These are phyloP conservation scores for Sindora glabra DNA, from an alignment of 306 rosid species.

Conservation along the genomic window DNA sequence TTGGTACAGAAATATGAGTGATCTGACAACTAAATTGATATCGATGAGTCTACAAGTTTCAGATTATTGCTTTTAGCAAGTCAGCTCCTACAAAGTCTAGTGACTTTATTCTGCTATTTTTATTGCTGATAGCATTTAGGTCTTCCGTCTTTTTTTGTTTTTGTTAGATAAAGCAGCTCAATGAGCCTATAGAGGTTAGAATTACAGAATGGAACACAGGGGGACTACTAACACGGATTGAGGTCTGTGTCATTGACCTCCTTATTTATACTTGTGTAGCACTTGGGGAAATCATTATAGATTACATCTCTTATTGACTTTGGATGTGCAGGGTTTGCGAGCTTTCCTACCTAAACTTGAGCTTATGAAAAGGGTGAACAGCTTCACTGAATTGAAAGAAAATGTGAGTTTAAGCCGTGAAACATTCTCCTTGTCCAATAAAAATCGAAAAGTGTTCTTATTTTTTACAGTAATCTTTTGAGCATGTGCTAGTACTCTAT, in stretches of 20 bases:
- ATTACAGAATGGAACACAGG: slow-evolving; percentile 94
- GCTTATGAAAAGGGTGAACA: slow-evolving; percentile 62
- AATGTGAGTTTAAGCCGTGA: slow-evolving; percentile 39
- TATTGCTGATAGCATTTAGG: slow-evolving; percentile 8
- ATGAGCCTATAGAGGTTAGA: slow-evolving; percentile 75
- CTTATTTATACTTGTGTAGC: slow-evolving; percentile 1
- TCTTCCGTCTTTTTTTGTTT: slow-evolving; percentile 13
- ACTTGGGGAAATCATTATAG: neutral
- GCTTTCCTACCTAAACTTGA: slow-evolving; percentile 89
- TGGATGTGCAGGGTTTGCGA: slow-evolving; percentile 66
- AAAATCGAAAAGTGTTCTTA: neutral
- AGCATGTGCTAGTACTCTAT: neutral
- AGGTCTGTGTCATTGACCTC: slow-evolving; percentile 43
- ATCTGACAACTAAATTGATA: neutral
- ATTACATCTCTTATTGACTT: slow-evolving; percentile 8
- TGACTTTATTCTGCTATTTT: neutral
- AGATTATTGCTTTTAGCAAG: slow-evolving; percentile 2
- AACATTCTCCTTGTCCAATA: neutral
- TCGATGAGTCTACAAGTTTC: neutral
- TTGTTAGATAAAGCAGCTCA: slow-evolving; percentile 72
- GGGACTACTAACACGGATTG: slow-evolving; percentile 85
- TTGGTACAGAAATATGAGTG: neutral
- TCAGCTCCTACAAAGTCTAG: neutral
- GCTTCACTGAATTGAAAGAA: slow-evolving; percentile 75
- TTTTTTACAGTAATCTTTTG: too few relatives aligned